phyloP scores from a whole-genome alignment of 768 basidiomycete genomes.

The Cyathus striatus region DNA sequence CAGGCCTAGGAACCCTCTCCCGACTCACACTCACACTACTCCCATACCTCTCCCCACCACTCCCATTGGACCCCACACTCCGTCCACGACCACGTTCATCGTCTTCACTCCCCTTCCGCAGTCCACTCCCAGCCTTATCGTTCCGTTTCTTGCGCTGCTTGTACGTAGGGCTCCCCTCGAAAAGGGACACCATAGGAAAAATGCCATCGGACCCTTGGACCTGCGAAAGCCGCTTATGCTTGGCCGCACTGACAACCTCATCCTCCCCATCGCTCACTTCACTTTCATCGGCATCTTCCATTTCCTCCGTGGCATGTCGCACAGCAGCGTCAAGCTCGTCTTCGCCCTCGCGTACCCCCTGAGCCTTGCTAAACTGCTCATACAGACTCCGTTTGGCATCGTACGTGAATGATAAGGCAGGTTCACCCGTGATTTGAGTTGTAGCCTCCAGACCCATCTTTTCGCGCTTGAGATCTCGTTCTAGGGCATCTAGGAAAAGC shows the following conservation, averaged over 20 bases:
- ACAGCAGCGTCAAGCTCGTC: conserved; percentile 32
- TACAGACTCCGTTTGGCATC: conserved; percentile 82
- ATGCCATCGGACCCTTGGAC: conserved; percentile 34
- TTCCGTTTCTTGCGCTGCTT: conserved; percentile 84
- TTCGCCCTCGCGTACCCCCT: conserved; percentile 35
- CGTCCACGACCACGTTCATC: conserved; percentile 23
- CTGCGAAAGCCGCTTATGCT: conserved; percentile 10
- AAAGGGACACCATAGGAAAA: conserved; percentile 66
- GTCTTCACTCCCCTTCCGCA: conserved; percentile 20
- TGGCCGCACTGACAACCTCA: neutral
- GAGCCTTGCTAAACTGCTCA: conserved; percentile 72
- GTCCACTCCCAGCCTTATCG: conserved; percentile 24
- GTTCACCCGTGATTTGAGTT: conserved; percentile 67
- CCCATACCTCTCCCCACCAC: neutral
- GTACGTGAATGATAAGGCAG: conserved; percentile 84
- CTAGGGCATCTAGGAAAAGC: conserved; percentile 93
- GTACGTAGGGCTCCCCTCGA: conserved; percentile 83
- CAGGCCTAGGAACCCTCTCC: conserved; percentile 11
- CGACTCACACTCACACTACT: conserved; percentile 14
- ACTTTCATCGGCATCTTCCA: conserved; percentile 11
- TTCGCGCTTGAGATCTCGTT: conserved; percentile 93
- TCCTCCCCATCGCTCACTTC: conserved; percentile 8
- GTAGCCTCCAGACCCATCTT: conserved; percentile 88
- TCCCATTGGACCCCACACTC: conserved; percentile 4
- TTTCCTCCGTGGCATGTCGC: conserved; percentile 25